Evolutionary conservation across 805 yeast genomes (phyloP).

Genomic region (Komagataella pastoris): DNA sequence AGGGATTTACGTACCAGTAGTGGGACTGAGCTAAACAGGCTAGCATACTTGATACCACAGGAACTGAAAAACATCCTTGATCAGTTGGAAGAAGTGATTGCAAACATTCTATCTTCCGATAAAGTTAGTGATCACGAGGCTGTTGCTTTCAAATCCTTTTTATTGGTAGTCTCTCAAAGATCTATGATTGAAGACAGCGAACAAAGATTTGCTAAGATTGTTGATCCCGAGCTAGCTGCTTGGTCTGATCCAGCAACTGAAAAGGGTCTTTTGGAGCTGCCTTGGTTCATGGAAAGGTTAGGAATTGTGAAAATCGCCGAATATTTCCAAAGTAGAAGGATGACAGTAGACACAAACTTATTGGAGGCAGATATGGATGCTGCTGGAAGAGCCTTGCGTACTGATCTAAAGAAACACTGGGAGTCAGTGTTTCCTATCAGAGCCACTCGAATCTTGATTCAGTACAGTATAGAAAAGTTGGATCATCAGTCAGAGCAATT

Average conservation of each 20-base stretch:
- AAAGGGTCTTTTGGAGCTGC: constrained; percentile 78
- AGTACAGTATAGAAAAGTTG: constrained; percentile 87
- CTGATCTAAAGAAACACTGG: constrained; percentile 82
- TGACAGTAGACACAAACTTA: constrained; percentile 63
- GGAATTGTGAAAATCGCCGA: constrained; percentile 91
- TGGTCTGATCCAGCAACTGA: constrained; percentile 92
- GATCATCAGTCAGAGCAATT: constrained; percentile 70
- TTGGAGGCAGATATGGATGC: constrained; percentile 82
- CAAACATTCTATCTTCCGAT: constrained; percentile 49
- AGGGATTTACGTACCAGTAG: constrained; percentile 83
- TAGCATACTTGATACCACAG: constrained; percentile 93
- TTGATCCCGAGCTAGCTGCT: constrained; percentile 83
- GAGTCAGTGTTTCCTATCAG: constrained; percentile 88
- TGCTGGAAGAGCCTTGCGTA: constrained; percentile 63
- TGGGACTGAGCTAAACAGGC: constrained; percentile 87
- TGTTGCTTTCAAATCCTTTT: constrained; percentile 85
- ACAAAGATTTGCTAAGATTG: constrained; percentile 72
- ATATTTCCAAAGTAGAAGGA: constrained; percentile 74
- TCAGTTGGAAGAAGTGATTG: constrained; percentile 74
- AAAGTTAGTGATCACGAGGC: constrained; percentile 83
- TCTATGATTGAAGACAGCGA: constrained; percentile 56
- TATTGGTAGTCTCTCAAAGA: constrained; percentile 84
- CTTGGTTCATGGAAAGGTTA: constrained; percentile 96
- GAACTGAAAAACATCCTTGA: constrained; percentile 67
- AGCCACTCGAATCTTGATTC: constrained; percentile 88